phyloP scores from a whole-genome alignment of 2,329 filamentous ascomycete species.

The Myriosclerotinia curreyana region DNA sequence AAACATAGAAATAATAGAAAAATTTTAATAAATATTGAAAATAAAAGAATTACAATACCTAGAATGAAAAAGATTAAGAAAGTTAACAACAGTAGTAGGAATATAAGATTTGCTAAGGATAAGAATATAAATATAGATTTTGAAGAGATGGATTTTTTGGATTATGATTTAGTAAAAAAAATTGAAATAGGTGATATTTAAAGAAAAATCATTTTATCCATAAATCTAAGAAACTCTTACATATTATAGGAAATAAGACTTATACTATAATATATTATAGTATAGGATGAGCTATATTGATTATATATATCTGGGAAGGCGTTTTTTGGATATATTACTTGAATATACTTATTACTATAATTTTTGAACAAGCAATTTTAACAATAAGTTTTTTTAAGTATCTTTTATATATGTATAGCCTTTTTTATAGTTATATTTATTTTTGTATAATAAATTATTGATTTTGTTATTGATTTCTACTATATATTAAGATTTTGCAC shows the following conservation, averaged over 20 bases:
- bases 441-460: not conserved
- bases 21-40: conserved; percentile 27
- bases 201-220: not conserved
- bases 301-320: conserved; percentile 5
- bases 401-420: not conserved
- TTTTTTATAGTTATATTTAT: not conserved
- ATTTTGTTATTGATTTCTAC: not conserved
- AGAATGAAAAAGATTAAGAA: conserved; percentile 31
- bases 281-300: not conserved
- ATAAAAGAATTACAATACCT: conserved; percentile 33
- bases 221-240: not conserved
- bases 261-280: not conserved
- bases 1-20: conserved; percentile 11
- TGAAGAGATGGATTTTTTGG: conserved; percentile 65
- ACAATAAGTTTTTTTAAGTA: not conserved
- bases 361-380: not conserved
- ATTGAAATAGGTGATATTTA: conserved; percentile 38
- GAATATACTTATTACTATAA: not conserved
- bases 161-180: conserved; percentile 39
- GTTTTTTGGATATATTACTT: conserved; percentile 3
- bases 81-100: conserved; percentile 26
- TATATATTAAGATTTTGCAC: not conserved
- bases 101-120: conserved; percentile 38
- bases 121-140: conserved; percentile 55
- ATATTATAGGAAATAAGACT: not conserved